A percentile compares a stretch with the other conserved stretches of the same genome.
Conservation (phyloP, 2,329 filamentous ascomycete species). For the Neonectria hederae region DNA sequence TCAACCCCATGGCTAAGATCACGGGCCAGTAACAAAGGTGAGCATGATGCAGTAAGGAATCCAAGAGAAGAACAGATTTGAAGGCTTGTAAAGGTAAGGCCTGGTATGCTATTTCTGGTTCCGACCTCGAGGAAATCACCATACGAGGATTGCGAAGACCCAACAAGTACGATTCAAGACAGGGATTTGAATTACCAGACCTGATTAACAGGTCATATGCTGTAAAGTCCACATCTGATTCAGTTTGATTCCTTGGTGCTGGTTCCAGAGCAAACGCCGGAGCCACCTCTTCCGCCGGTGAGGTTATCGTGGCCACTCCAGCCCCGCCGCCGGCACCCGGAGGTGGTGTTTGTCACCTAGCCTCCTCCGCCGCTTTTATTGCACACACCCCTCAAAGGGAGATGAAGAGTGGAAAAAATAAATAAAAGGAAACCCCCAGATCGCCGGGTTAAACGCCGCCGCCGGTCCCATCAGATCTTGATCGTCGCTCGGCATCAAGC, state of each 20-base stretch:
- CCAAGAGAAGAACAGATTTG: neutral
- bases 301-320: conserved; percentile 32
- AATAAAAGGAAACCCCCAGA: too few relatives aligned
- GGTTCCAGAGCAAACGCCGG: neutral
- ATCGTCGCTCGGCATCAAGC: conserved; percentile 18
- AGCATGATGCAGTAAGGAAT: neutral
- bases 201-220: neutral
- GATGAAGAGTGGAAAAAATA: neutral
- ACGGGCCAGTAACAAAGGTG: neutral
- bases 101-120: neutral
- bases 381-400: neutral
- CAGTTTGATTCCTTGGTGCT: neutral
- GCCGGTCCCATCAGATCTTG: conserved; percentile 28
- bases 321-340: conserved; percentile 18
- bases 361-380: neutral
- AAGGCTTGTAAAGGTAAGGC: too few relatives aligned
- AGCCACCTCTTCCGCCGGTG: neutral
- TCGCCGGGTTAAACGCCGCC: conserved; percentile 18
- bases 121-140: neutral
- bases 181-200: neutral
- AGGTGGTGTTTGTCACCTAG: conserved; percentile 32
- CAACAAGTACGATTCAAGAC: neutral
- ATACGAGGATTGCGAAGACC: neutral
- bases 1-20: conserved; percentile 9
- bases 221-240: neutral